Evolutionary conservation across 2,329 filamentous ascomycete species (phyloP).

Genomic region (Fusarium algeriense): DNA sequence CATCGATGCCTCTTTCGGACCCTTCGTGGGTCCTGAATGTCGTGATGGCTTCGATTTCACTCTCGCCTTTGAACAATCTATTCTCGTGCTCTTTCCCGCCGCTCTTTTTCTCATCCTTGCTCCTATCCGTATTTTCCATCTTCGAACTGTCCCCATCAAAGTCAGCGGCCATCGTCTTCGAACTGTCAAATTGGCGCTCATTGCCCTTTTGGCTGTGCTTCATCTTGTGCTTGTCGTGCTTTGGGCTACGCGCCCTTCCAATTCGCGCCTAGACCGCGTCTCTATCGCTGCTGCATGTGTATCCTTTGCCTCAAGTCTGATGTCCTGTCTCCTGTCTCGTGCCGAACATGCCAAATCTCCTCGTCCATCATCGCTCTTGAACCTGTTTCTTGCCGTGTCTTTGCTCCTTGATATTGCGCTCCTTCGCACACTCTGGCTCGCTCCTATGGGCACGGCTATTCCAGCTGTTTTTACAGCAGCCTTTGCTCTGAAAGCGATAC

Average conservation of each 20-base stretch:
- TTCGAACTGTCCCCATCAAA: slow-evolving; percentile 44
- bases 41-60: slow-evolving; percentile 63
- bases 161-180: slow-evolving; percentile 45
- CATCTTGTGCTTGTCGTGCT: slow-evolving; percentile 52
- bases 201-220: slow-evolving; percentile 46
- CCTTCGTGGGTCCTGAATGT: slow-evolving; percentile 45
- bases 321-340: slow-evolving; percentile 50
- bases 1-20: slow-evolving; percentile 46
- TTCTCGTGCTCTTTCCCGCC: slow-evolving; percentile 51
- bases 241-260: slow-evolving; percentile 45
- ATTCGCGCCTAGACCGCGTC: slow-evolving; percentile 42
- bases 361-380: slow-evolving; percentile 51
- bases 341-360: slow-evolving; percentile 51
- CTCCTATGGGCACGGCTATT: slow-evolving; percentile 42
- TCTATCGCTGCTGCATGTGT: slow-evolving; percentile 51
- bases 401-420: slow-evolving; percentile 52
- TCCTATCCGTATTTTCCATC: slow-evolving; percentile 49
- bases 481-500: slow-evolving; percentile 52
- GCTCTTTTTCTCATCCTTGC: slow-evolving; percentile 48
- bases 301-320: slow-evolving; percentile 50
- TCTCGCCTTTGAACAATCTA: slow-evolving; percentile 59
- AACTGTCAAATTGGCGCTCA: slow-evolving; percentile 47
- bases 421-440: slow-evolving; percentile 53
- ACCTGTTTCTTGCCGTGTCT: slow-evolving; percentile 52
- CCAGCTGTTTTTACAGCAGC: slow-evolving; percentile 52